Percentiles rank a stretch among this genome's conserved stretches.
phyloP scores from a whole-genome alignment of 768 basidiomycete species.

The Termitomyces sp. region DNA sequence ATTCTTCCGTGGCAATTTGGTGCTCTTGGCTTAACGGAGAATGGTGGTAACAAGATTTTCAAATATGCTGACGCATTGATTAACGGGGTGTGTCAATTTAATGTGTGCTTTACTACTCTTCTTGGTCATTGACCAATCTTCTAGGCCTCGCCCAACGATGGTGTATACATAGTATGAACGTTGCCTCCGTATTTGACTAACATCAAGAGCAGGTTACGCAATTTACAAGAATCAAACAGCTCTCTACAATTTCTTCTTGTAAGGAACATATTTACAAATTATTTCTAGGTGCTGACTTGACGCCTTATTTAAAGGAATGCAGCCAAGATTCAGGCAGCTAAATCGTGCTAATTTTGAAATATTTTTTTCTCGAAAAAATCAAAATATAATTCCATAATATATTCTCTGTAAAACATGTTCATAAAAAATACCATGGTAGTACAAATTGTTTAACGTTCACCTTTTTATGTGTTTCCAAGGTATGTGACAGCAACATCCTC shows the following conservation, averaged over 20 bases:
- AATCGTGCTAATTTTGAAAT: conserved; percentile 18
- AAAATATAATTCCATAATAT: neutral
- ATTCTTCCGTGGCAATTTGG: conserved; percentile 62
- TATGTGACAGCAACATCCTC: conserved; percentile 16
- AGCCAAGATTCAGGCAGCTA: conserved; percentile 26
- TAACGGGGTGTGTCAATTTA: conserved; percentile 26
- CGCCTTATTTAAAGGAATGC: conserved; percentile 20
- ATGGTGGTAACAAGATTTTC: conserved; percentile 45
- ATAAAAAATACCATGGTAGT: neutral
- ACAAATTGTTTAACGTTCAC: neutral
- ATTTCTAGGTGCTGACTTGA: neutral
- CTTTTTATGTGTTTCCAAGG: conserved; percentile 5
- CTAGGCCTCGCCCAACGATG: conserved; percentile 52
- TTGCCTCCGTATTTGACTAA: neutral
- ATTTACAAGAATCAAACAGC: conserved; percentile 48
- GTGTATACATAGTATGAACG: conserved; percentile 17
- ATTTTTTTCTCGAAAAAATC: neutral
- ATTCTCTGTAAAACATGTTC: neutral
- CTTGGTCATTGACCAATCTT: neutral
- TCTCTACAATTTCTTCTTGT: conserved; percentile 50
- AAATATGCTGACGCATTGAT: conserved; percentile 51
- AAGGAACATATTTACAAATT: conserved; percentile 10
- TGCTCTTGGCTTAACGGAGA: conserved; percentile 39
- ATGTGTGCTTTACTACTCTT: neutral
- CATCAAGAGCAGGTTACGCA: conserved; percentile 30